phyloP scores from a whole-genome alignment of 495 filamentous ascomycete genomes.

The Astrothelium macrocarpum region DNA sequence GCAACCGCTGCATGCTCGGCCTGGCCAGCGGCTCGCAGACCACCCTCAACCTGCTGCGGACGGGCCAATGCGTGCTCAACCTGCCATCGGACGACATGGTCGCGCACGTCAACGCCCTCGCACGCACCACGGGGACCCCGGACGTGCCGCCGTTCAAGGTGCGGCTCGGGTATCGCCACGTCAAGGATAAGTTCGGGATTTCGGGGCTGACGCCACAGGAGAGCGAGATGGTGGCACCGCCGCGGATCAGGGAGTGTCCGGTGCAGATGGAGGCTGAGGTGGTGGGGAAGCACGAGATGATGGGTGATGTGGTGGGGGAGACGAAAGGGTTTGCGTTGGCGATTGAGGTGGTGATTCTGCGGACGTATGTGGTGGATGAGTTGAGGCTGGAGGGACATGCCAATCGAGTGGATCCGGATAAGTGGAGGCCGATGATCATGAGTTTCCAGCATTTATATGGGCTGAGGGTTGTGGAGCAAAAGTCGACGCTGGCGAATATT shows the following conservation, averaged over 20 bases:
- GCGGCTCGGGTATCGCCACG: slow-evolving; percentile 27
- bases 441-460: slow-evolving; percentile 37
- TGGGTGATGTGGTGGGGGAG: slow-evolving; percentile 24
- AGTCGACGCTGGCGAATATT: slow-evolving; percentile 27
- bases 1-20: slow-evolving; percentile 39
- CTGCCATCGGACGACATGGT: slow-evolving; percentile 35
- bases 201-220: slow-evolving; percentile 29
- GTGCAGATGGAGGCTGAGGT: slow-evolving; percentile 36
- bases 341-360: slow-evolving; percentile 17
- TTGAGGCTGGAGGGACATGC: slow-evolving; percentile 28
- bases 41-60: slow-evolving; percentile 36
- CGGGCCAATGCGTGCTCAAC: slow-evolving; percentile 39
- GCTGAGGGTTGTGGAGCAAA: slow-evolving; percentile 23
- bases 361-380: slow-evolving; percentile 18
- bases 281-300: slow-evolving; percentile 26
- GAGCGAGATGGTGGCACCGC: slow-evolving; percentile 22
- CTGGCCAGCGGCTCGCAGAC: slow-evolving; percentile 33
- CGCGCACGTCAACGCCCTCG: slow-evolving; percentile 31
- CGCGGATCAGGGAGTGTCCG: slow-evolving; percentile 34
- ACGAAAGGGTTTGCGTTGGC: slow-evolving; percentile 15
- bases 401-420: slow-evolving; percentile 37
- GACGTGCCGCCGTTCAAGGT: slow-evolving; percentile 26
- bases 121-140: slow-evolving; percentile 33
- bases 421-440: slow-evolving; percentile 38
- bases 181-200: slow-evolving; percentile 37